Evolutionary conservation across 441 rosid species (phyloP).

Genomic region (Erodium chrysanthum): DNA sequence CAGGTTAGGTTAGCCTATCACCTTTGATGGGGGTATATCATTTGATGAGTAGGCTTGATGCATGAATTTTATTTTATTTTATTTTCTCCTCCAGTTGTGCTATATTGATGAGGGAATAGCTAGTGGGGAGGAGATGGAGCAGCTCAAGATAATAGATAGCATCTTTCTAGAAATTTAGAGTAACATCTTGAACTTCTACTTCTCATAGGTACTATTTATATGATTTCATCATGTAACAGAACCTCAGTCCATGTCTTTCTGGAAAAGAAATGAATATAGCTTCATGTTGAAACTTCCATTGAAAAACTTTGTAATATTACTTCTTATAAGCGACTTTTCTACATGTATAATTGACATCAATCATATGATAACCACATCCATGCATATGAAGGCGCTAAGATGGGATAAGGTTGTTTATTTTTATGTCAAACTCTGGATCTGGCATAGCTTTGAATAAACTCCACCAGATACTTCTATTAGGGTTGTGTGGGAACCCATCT

Average conservation of each 20-base stretch:
- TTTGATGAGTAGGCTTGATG: conserved; percentile 18
- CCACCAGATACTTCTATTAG: conserved; percentile 32
- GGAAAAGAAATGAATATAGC: conserved; percentile 1
- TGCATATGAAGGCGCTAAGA: neutral
- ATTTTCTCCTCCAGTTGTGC: conserved; percentile 40
- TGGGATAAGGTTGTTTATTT: conserved; percentile 4
- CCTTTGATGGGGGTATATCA: conserved; percentile 6
- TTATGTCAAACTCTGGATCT: conserved; percentile 28
- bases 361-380: neutral
- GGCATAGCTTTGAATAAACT: conserved; percentile 36
- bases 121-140: conserved; percentile 52
- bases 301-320: neutral
- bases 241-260: conserved; percentile 3
- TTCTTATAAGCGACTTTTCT: neutral
- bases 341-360: neutral
- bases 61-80: conserved; percentile 3
- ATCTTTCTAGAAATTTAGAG: conserved; percentile 39
- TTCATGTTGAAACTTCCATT: neutral
- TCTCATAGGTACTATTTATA: neutral
- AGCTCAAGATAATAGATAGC: conserved; percentile 59
- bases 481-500: conserved; percentile 43
- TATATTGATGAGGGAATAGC: conserved; percentile 67
- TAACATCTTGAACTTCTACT: conserved; percentile 7
- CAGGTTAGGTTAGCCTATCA: conserved; percentile 46
- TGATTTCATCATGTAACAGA: neutral